Evolutionary conservation across 164 flowering plant genomes (phyloP), one percentile per base, ranked within the genome.

Genomic region (Berberis vulgaris): DNA sequence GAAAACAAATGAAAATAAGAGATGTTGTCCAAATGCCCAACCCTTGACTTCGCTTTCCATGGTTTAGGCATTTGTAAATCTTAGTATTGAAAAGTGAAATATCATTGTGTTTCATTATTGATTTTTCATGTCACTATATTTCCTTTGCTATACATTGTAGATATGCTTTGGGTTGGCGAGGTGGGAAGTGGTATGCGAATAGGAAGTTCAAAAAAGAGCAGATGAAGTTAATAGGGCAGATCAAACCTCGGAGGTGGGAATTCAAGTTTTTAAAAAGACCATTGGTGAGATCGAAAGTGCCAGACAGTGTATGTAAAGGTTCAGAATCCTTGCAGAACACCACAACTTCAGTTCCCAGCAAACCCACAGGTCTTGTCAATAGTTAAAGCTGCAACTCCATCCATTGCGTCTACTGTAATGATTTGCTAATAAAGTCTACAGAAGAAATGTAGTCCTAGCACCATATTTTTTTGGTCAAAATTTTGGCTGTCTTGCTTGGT

Each of bases 111-210:
- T 26, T 26, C 26, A 26, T 26, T 26, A 26, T 26, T 26, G 26
- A 26, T 26, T 26, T 26, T 26, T 26, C 26, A 26, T 26, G 26
- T 26, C 26, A 26, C 66, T 2, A 26, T 26, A 26, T 40, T 26
- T 9, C 43, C 45, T 41, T 59, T 67, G 26, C 26, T 26, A 26
- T 26, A 26, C 26, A 0, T 26, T 26, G 26, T 79, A 86, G 89
- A 69, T 86, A 83, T 72, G 82, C 73, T 40, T 74, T 95, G 72
- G 97, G 99, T 8, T 95, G 96, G 96, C 79, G 91, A 72, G 94
- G 99, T 61, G 99, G 99, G 49, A 83, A 54, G 66, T 87, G 97
- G 99, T 83, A 78, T 76, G 86, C 91, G 10, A 84, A 81, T 59
- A 80, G 88, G 68, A 77, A 83, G 72, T 85, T 83, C 71, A 82